These are phyloP conservation scores for Platanthera zijinensis DNA, from an alignment of 106 monocot genomes.

Conservation along the genomic window DNA sequence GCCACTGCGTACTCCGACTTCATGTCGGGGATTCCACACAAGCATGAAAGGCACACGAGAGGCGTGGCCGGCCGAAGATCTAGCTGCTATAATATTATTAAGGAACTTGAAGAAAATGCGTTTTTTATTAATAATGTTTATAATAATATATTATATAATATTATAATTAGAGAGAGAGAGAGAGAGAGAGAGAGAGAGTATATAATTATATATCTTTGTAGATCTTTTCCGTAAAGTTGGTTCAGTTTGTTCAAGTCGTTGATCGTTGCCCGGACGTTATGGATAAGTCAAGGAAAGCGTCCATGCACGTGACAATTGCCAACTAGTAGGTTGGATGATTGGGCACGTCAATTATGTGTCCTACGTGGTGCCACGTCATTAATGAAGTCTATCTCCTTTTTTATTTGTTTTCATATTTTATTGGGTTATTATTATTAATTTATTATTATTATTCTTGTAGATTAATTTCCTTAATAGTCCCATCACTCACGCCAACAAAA, in stretches of 20 bases:
- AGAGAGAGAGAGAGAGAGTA: no score
- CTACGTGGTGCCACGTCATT: background rate
- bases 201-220: background rate
- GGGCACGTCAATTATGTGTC: background rate
- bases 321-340: background rate
- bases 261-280: background rate
- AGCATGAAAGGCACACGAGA: no score
- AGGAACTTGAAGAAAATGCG: no score
- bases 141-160: no score
- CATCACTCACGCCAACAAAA: background rate
- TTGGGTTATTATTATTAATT: background rate
- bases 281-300: slow-evolving; percentile 12
- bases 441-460: background rate
- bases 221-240: background rate
- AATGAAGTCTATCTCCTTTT: background rate
- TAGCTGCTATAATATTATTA: no score
- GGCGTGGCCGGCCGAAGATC: no score
- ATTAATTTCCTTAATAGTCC: background rate
- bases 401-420: background rate
- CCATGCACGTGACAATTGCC: slow-evolving; percentile 22
- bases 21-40: no score
- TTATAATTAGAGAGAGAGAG: no score
- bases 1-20: no score
- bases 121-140: no score
- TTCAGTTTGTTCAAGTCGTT: background rate